Evolutionary conservation across 2,329 filamentous ascomycete genomes (phyloP), one percentile per base, ranked within the genome.

Genomic region (Coniella lustricola): DNA sequence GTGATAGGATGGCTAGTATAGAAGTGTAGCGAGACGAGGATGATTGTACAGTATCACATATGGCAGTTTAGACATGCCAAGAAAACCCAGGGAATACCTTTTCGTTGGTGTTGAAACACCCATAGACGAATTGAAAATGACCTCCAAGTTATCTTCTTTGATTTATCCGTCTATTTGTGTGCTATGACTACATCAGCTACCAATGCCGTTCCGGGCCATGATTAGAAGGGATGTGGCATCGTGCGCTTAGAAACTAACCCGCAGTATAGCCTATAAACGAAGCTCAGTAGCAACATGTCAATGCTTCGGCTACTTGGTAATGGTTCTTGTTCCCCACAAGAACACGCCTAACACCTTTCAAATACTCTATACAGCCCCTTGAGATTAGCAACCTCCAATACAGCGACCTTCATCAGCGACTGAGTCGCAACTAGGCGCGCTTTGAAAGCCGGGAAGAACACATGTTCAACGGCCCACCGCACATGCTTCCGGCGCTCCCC

Each of bases 291-390:
- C 9, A 13, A 42, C 10, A 4, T 7, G 17, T 32, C 18, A 7
- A 14, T 14, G 0, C 16, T 29, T 36, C 35, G 39, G 25, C 34
- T 16, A 29, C 36, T 12, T 20, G 25, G 34, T 31, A 25, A 20
- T 42, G n/a, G 18, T 21, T 32, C 38, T n/a, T n/a, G n/a, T n/a
- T n/a, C 33, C 4, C 3, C n/a, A 3, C 8, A 22, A n/a, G 12
- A 20, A 20, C 32, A 17, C 10, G n/a, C n/a, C 52, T 65, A 97
- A 65, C 93, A 97, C 47, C 93, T 74, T 68, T 98, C 93, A 73
- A 98, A 98, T 3, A 97, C 90, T 39, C 87, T 75, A 66, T 98
- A 98, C 50, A 98, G 63, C 0, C 90, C 90, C 66, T 95, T 97
- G 51, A 97, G 66, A 68, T 94, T 89, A 2, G 93, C 91, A 42